phyloP scores from a whole-genome alignment of 163 green algal species.

The Scenedesmus sp. region DNA sequence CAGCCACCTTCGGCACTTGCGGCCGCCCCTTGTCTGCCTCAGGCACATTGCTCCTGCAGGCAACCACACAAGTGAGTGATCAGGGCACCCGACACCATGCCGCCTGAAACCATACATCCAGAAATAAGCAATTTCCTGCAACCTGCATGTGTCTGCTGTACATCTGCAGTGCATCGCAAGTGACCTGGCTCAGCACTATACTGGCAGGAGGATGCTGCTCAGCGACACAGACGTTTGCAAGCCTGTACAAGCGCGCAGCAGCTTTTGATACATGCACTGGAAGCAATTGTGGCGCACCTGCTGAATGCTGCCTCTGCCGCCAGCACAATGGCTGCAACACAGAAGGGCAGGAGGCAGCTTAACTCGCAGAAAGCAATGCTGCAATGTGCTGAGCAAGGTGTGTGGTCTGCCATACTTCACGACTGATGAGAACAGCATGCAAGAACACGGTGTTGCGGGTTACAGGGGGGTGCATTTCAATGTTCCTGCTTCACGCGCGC shows the following conservation, averaged over 20 bases:
- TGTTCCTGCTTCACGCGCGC: too few species aligned
- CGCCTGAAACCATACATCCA: neutral
- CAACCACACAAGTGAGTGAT: neutral
- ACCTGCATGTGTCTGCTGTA: neutral
- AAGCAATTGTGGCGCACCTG: constrained; percentile 4
- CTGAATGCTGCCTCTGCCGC: constrained; percentile 44
- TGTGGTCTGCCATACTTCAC: too few species aligned
- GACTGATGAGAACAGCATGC: too few species aligned
- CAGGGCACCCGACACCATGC: neutral
- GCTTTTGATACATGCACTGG: neutral
- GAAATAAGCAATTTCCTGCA: neutral
- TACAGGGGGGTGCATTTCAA: too few species aligned
- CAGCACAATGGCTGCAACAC: constrained; percentile 46
- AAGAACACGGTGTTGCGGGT: too few species aligned
- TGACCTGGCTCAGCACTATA: neutral
- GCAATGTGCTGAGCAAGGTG: too few species aligned
- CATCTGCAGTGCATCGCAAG: neutral
- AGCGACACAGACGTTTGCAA: too few species aligned
- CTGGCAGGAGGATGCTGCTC: too few species aligned
- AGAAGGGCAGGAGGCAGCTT: neutral
- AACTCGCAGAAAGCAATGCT: neutral
- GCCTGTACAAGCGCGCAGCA: neutral
- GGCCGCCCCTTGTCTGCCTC: constrained; percentile 47
- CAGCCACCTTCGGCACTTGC: constrained; percentile 20
- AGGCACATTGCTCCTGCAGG: constrained; percentile 33